These are phyloP conservation scores for Colletotrichum filicis DNA, from an alignment of 2,329 filamentous ascomycete genomes.

Conservation along the genomic window DNA sequence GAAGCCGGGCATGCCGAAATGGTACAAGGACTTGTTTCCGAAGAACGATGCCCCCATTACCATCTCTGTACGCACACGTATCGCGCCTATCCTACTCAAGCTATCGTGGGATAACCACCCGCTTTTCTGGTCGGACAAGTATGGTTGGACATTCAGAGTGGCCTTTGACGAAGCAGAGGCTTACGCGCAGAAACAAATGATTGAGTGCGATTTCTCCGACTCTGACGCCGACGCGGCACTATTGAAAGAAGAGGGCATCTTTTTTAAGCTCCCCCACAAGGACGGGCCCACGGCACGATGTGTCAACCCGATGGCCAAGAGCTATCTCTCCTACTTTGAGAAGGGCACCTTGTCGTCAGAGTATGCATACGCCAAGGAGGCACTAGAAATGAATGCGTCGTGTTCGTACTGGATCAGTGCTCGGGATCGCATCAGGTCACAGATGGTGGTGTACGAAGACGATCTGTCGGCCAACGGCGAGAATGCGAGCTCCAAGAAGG, in stretches of 20 bases:
- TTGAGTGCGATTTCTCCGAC: slow-evolving; percentile 79
- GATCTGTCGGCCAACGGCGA: slow-evolving; percentile 54
- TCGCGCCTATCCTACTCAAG: slow-evolving; percentile 85
- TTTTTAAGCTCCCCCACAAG: slow-evolving; percentile 97
- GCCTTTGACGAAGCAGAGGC: slow-evolving; percentile 68
- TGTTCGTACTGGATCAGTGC: slow-evolving; percentile 99
- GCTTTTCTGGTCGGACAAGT: slow-evolving; percentile 90
- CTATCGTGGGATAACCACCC: slow-evolving; percentile 91
- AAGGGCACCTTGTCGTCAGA: slow-evolving; percentile 88
- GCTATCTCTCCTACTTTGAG: slow-evolving; percentile 91
- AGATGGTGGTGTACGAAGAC: slow-evolving; percentile 90
- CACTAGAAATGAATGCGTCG: slow-evolving; percentile 97
- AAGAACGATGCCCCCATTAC: slow-evolving; percentile 76
- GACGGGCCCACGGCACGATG: slow-evolving; percentile 90
- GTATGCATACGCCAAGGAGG: slow-evolving; percentile 90
- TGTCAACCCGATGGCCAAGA: slow-evolving; percentile 88
- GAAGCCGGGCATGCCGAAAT: slow-evolving; percentile 91
- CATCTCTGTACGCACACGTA: slow-evolving; percentile 86
- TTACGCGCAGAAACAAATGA: slow-evolving; percentile 78
- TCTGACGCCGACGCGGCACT: slow-evolving; percentile 73
- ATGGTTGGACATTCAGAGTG: slow-evolving; percentile 93
- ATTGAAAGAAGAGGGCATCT: slow-evolving; percentile 72
- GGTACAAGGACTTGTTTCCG: slow-evolving; percentile 92
- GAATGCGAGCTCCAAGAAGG: slow-evolving; percentile 30
- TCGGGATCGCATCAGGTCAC: slow-evolving; percentile 90